Percentiles rank a stretch among this genome's conserved stretches.
phyloP scores from a whole-genome alignment of 2,329 filamentous ascomycete genomes.

The Calonectria multiphialidica region DNA sequence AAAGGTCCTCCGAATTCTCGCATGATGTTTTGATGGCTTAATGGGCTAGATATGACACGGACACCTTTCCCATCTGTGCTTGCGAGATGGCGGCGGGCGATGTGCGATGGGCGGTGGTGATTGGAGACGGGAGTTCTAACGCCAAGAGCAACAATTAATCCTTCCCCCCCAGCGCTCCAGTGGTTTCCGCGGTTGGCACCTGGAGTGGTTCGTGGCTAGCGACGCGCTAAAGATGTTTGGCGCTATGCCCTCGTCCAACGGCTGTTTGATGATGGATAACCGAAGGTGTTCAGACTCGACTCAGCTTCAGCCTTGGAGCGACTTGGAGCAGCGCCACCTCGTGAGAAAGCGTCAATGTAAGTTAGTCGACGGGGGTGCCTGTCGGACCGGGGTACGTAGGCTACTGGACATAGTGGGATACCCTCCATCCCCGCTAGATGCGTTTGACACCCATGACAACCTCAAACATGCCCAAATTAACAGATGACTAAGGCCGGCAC shows the following conservation, averaged over 20 bases:
- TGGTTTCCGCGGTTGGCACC: background rate
- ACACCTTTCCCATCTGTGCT: background rate
- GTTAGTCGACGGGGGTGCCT: background rate
- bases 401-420: background rate
- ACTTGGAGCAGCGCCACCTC: background rate
- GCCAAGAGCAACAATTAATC: background rate
- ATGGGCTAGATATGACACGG: slow-evolving; percentile 2
- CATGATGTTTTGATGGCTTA: background rate
- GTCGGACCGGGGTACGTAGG: background rate
- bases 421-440: background rate
- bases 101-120: background rate
- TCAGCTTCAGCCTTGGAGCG: background rate
- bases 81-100: too few relatives aligned
- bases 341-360: background rate
- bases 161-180: background rate
- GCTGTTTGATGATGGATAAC: slow-evolving; percentile 3
- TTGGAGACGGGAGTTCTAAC: background rate
- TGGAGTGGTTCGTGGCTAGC: background rate
- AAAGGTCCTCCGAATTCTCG: background rate
- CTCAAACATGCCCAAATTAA: slow-evolving; percentile 8
- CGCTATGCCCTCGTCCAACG: background rate
- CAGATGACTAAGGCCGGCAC: slow-evolving; percentile 5
- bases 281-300: background rate
- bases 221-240: background rate
- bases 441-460: slow-evolving; percentile 12